Base-by-base conservation (phyloP, 1,284 basidiomycete genomes). In the Bondarzewia mesenterica region DNA sequence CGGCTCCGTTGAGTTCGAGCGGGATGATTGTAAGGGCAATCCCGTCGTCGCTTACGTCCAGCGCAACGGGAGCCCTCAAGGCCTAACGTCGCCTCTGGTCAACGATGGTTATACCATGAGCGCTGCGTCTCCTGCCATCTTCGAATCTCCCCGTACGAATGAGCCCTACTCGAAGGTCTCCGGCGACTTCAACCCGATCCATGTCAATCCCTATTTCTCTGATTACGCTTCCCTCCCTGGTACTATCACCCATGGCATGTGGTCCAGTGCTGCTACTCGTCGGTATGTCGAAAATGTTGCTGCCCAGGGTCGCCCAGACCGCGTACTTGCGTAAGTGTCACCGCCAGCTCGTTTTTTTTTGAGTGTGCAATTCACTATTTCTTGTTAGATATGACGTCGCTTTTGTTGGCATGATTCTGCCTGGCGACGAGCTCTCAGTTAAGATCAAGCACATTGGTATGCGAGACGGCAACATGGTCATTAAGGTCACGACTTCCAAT, bases 331-430 rank as follows among this genome's bases (percentile, higher is more conserved):
- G 82, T 89, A 66, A 65, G 86, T 79, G 20, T 32, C 49, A 16
- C 16, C 23, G 25, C 23, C 48, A 21, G 4, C 37, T 35, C 22
- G 44, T 18, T 43, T 49, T 29, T 47, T 25, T 49, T 45, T 27
- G 16, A 23, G 48, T 16, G 25, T 48, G 18, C 57, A 54, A 53
- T 49, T 50, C n/a, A 52, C 42, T 6, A n/a, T 50, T 43, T 42
- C 46, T 50, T 41, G 20, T 8, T 58, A 91, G 88, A 2, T 97
- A 94, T 63, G 79, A 95, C 54, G 92, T 96, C 54, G 76, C 77
- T 20, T 99, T 99, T 60, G 89, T 95, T 49, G 95, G 95, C 44
- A 98, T 98, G 95, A 86, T 98, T 45, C 75, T 96, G n/a, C 96
- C 95, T 10, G 87, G 86, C 18, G 93, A 97, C 60, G 80, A 89